Percentiles rank a stretch among this genome's conserved stretches.
Evolutionary conservation across 1,139 yeast genomes (phyloP).

Genomic region (Kodamaea sp.): DNA sequence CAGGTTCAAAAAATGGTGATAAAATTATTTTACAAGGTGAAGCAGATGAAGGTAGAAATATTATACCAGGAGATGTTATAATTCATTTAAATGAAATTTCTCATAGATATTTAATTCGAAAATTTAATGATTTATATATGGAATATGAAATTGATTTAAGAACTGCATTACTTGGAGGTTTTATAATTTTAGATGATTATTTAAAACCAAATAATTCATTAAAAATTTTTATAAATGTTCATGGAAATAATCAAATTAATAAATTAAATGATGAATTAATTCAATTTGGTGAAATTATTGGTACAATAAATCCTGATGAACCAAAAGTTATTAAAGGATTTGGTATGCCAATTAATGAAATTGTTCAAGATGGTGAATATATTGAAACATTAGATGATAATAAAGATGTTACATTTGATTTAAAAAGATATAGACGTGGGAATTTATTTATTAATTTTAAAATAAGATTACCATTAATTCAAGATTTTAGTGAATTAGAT

Average conservation of each 20-base stretch:
- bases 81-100: conserved; percentile 36
- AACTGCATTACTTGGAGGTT: conserved; percentile 57
- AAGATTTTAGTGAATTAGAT: conserved; percentile 26
- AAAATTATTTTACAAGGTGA: conserved; percentile 50
- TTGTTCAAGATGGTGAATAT: conserved; percentile 26
- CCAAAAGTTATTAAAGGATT: conserved; percentile 47
- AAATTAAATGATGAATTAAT: conserved; percentile 21
- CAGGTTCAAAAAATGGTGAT: conserved; percentile 53
- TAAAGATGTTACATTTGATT: conserved; percentile 19
- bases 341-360: conserved; percentile 64
- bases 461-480: conserved; percentile 32
- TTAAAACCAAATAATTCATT: conserved; percentile 39
- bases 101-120: conserved; percentile 46
- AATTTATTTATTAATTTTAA: conserved; percentile 42
- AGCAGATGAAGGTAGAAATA: conserved; percentile 60
- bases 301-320: conserved; percentile 41
- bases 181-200: conserved; percentile 42
- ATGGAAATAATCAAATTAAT: conserved; percentile 29
- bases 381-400: conserved; percentile 17
- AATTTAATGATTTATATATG: conserved; percentile 45
- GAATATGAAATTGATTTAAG: conserved; percentile 45
- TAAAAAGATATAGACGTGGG: conserved; percentile 28
- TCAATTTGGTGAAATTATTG: conserved; percentile 45
- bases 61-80: conserved; percentile 65
- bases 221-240: conserved; percentile 38